A percentile compares a stretch with the other conserved stretches of the same genome.
Evolutionary conservation across 176 grass and related monocot species (phyloP).

Genomic region (Panicum miliaceum): DNA sequence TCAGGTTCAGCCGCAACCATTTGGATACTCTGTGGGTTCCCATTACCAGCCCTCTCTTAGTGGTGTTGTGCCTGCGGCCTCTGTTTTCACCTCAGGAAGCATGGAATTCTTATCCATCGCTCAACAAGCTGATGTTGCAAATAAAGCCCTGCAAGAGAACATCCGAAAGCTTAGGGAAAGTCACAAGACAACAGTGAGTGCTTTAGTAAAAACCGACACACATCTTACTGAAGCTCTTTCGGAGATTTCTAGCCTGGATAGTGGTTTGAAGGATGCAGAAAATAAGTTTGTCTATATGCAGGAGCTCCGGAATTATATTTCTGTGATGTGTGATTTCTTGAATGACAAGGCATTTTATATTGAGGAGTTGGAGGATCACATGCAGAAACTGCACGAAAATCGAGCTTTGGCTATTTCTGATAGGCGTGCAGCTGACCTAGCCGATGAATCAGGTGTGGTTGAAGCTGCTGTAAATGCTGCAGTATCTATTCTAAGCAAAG

Average conservation of each 20-base stretch:
- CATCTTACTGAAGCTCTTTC: slow-evolving; percentile 81
- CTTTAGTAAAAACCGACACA: slow-evolving; percentile 70
- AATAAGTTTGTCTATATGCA: slow-evolving; percentile 90
- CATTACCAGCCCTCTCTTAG: slow-evolving; percentile 46
- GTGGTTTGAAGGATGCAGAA: slow-evolving; percentile 66
- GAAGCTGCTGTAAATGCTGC: slow-evolving; percentile 88
- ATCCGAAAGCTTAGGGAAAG: slow-evolving; percentile 82
- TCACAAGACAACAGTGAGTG: slow-evolving; percentile 65
- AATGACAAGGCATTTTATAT: slow-evolving; percentile 91
- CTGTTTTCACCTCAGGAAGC: slow-evolving; percentile 59
- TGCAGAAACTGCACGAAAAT: slow-evolving; percentile 84
- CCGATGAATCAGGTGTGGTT: slow-evolving; percentile 71
- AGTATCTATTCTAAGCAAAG: slow-evolving; percentile 71
- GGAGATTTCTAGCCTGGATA: slow-evolving; percentile 81
- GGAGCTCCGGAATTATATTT: slow-evolving; percentile 85
- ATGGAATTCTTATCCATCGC: slow-evolving; percentile 75
- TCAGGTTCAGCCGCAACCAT: slow-evolving; percentile 55
- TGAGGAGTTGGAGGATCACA: slow-evolving; percentile 90
- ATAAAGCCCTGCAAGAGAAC: slow-evolving; percentile 71
- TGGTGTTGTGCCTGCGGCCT: slow-evolving; percentile 29
- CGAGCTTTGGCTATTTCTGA: slow-evolving; percentile 66
- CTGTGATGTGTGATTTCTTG: slow-evolving; percentile 91
- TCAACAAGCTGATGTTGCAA: slow-evolving; percentile 85
- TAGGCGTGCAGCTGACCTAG: slow-evolving; percentile 68
- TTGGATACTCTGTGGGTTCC: slow-evolving; percentile 34